Evolutionary conservation across 1,284 basidiomycete genomes (phyloP).

Genomic region (Irpex rosettiformis): DNA sequence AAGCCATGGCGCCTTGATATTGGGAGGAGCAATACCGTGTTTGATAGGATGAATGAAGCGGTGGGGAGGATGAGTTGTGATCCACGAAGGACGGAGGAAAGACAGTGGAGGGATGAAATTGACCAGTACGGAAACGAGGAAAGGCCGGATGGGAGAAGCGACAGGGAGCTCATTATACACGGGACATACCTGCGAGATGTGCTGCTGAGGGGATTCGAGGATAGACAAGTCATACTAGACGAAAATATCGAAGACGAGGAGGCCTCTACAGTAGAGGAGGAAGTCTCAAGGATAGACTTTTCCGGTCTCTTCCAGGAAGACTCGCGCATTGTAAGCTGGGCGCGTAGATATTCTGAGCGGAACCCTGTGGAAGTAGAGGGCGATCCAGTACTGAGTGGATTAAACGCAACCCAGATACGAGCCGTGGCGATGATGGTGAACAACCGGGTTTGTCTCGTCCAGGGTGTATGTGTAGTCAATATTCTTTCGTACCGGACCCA

Average conservation of each 20-base stretch:
- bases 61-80: slow-evolving; percentile 59
- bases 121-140: slow-evolving; percentile 32
- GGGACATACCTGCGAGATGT: slow-evolving; percentile 72
- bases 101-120: background rate
- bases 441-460: slow-evolving; percentile 76
- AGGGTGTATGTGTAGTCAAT: slow-evolving; percentile 62
- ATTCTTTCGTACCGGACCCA: background rate
- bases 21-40: slow-evolving; percentile 63
- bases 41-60: slow-evolving; percentile 69
- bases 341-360: slow-evolving; percentile 54
- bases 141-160: slow-evolving; percentile 17
- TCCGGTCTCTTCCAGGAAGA: background rate
- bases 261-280: background rate
- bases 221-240: background rate
- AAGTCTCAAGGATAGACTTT: background rate
- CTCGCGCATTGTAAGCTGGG: slow-evolving; percentile 43
- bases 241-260: background rate
- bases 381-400: slow-evolving; percentile 64
- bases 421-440: slow-evolving; percentile 83
- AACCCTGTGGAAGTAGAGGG: slow-evolving; percentile 72
- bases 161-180: slow-evolving; percentile 49
- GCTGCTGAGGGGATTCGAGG: slow-evolving; percentile 51
- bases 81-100: slow-evolving; percentile 27
- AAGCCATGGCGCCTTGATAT: slow-evolving; percentile 73
- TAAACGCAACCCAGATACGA: slow-evolving; percentile 79